Percentiles rank a stretch among this genome's conserved stretches.
Conservation (phyloP, 176 grass and related monocot species). For the Musa troglodytarum region DNA sequence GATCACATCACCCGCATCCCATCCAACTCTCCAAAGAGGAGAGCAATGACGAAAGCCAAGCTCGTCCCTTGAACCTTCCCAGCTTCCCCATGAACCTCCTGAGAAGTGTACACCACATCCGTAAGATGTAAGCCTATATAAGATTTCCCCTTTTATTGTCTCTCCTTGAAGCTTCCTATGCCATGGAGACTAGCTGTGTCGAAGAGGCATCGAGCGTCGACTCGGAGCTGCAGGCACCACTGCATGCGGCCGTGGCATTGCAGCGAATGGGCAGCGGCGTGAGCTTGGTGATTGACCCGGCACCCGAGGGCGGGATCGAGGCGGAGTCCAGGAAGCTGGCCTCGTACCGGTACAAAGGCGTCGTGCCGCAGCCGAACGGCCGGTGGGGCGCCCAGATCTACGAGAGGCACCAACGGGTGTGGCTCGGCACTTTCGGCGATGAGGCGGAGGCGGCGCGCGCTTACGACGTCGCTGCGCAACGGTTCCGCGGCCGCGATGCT, state of each 20-base stretch:
- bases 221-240: neutral
- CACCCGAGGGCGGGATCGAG: neutral
- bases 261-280: neutral
- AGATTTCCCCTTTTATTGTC: too few relatives aligned
- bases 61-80: too few relatives aligned
- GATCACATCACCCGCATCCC: too few relatives aligned
- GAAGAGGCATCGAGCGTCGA: too few relatives aligned
- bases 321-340: slow-evolving; percentile 3
- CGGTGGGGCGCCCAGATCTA: slow-evolving; percentile 19
- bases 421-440: slow-evolving; percentile 11
- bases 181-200: too few relatives aligned
- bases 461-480: slow-evolving; percentile 7
- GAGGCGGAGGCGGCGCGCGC: slow-evolving; percentile 1
- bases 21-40: too few relatives aligned
- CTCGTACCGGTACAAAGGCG: slow-evolving; percentile 4
- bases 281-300: neutral
- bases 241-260: neutral
- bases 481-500: slow-evolving; percentile 8
- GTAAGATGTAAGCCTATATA: too few relatives aligned
- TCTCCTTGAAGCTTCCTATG: too few relatives aligned
- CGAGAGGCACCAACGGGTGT: slow-evolving; percentile 11
- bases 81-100: too few relatives aligned
- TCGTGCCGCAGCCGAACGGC: slow-evolving; percentile 7
- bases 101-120: too few relatives aligned
- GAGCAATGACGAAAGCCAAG: too few relatives aligned